Conservation (phyloP, 306 rosid species). For the Fragaria ananassa region DNA sequence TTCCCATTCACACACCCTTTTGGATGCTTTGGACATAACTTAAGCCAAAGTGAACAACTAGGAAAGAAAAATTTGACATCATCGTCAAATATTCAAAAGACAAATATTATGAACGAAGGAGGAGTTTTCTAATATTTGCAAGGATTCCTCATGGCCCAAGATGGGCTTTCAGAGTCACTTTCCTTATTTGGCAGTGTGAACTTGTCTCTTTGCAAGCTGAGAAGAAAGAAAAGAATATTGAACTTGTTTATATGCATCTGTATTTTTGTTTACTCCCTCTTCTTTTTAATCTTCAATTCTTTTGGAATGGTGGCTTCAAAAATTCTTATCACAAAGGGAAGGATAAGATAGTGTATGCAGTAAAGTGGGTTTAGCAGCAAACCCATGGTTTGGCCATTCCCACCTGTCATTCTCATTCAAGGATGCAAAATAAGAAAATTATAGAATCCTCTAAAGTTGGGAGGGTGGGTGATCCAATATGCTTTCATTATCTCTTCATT, state of each 20-base stretch:
- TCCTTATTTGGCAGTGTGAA: slow-evolving; percentile 30
- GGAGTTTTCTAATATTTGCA: background rate
- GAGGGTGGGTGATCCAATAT: slow-evolving; percentile 12
- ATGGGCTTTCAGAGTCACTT: slow-evolving; percentile 21
- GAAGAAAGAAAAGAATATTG: slow-evolving; percentile 46
- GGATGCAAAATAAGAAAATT: slow-evolving; percentile 18
- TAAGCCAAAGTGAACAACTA: slow-evolving; percentile 25
- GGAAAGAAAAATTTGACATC: slow-evolving; percentile 11
- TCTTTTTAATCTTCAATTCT: slow-evolving; percentile 6
- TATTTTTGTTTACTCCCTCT: slow-evolving; percentile 9
- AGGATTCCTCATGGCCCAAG: slow-evolving; percentile 27
- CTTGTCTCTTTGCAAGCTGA: slow-evolving; percentile 35
- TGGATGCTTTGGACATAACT: slow-evolving; percentile 23
- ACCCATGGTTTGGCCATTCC: slow-evolving; percentile 18
- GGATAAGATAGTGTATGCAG: slow-evolving; percentile 24
- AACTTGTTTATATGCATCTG: slow-evolving; percentile 8
- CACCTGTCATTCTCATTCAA: slow-evolving; percentile 23
- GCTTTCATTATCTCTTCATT: slow-evolving; percentile 17
- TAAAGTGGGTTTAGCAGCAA: slow-evolving; percentile 3
- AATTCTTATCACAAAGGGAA: slow-evolving; percentile 42
- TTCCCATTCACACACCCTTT: slow-evolving; percentile 53
- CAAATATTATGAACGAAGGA: background rate
- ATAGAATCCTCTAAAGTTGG: slow-evolving; percentile 21
- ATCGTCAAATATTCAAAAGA: background rate
- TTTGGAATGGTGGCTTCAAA: slow-evolving; percentile 26